Conservation (phyloP, 2,329 filamentous ascomycete genomes). For the Pyrenochaeta sp. region DNA sequence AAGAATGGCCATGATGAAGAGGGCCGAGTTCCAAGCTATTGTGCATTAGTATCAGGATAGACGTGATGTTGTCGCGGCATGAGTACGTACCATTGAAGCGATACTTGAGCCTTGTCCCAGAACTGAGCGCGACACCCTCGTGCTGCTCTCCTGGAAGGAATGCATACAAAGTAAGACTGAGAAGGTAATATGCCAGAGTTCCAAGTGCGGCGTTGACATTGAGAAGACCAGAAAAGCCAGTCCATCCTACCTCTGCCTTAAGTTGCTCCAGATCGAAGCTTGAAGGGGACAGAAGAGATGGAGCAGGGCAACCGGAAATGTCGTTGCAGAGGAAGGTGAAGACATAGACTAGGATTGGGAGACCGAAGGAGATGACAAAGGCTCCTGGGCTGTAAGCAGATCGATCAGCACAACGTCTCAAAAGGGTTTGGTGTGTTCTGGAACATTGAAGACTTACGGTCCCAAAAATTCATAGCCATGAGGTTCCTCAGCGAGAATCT, state of each 20-base stretch:
- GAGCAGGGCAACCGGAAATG: conserved; percentile 86
- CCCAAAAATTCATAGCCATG: conserved; percentile 52
- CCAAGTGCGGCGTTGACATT: conserved; percentile 74
- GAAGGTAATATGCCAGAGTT: conserved; percentile 77
- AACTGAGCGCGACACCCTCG: conserved; percentile 73
- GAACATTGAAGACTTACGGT: conserved; percentile 41
- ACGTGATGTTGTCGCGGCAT: conserved; percentile 15
- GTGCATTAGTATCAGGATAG: conserved; percentile 18
- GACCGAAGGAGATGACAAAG: conserved; percentile 76
- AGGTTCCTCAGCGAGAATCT: conserved; percentile 31
- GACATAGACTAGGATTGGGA: conserved; percentile 80
- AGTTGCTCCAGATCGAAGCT: conserved; percentile 74
- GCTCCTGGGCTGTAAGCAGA: conserved; percentile 71
- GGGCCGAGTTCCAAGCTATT: conserved; percentile 76
- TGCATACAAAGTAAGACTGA: conserved; percentile 77
- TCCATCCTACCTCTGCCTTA: conserved; percentile 85
- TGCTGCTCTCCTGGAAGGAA: conserved; percentile 76
- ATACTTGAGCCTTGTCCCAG: conserved; percentile 80
- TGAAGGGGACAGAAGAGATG: conserved; percentile 76
- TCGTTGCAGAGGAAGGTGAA: conserved; percentile 92
- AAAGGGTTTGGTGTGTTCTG: background rate
- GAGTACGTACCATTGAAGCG: conserved; percentile 66
- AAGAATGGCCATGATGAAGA: conserved; percentile 74
- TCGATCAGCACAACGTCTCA: conserved; percentile 18
- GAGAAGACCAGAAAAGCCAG: conserved; percentile 73